Evolutionary conservation across 495 filamentous ascomycete genomes (phyloP), one percentile per base, ranked within the genome.

Genomic region (Neurospora sp.): DNA sequence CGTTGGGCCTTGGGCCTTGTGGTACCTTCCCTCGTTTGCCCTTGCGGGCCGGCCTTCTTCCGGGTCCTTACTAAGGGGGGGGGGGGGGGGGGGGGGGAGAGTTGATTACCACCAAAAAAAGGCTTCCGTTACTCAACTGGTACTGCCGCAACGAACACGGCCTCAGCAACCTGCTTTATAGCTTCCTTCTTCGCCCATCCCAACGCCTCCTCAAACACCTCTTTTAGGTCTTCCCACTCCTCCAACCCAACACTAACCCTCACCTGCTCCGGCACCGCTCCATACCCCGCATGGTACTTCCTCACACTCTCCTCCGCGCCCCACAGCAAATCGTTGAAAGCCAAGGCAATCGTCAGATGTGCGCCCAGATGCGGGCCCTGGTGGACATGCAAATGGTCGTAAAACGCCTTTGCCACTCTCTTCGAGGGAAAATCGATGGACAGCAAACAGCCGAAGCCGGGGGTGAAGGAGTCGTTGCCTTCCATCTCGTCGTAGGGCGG

Each of bases 291-390:
- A 48, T 81, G 73, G 20, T 79, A 77, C 3, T 71, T 74, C 0
- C 69, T 68, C 8, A 68, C 69, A 8, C 76, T 77, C 10, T 73
- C 44, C 16, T 78, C 65, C 16, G 74, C 75, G 8, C 78, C 79
- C 76, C 82, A 84, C 12, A 83, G 68, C 10, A 71, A 70, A 20
- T 78, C 81, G 69, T 81, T 82, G 75, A 83, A 86, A 12, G 83
- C 76, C 40, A 85, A 48, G 2, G 77, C 78, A 2, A 87, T 72
- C 8, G 84, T 86, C 70, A 81, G 74, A 75, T 86, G 83, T 22
- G 84, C 85, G 0, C 85, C 85, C 3, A 87, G 74, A 75, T 86
- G 84, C 2, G 85, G 85, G 9, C 84, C 83, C 17, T 80, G 76
- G 73, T 82, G 80, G 39, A 86, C 75, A 22, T 79, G 72, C 40